A percentile compares a stretch with the other conserved stretches of the same genome.
Evolutionary conservation across 768 basidiomycete species (phyloP).

Genomic region (Jaapia argillacea): DNA sequence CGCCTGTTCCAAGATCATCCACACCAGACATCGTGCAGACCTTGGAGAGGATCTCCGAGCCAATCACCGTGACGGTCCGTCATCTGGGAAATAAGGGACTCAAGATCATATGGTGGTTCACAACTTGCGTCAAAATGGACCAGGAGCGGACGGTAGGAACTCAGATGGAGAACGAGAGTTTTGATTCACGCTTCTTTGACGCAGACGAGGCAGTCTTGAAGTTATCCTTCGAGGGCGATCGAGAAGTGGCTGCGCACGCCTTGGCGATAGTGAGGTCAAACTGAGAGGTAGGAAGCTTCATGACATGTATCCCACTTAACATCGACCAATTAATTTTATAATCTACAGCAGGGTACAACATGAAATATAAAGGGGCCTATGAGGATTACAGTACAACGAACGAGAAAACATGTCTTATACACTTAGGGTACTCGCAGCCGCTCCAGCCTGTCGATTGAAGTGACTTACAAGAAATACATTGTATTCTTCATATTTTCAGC

Average conservation of each 20-base stretch:
- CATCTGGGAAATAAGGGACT: constrained; percentile 17
- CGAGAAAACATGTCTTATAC: too few relatives aligned
- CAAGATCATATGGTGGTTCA: constrained; percentile 46
- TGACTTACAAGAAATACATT: too few relatives aligned
- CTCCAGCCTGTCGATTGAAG: too few relatives aligned
- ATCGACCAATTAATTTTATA: too few relatives aligned
- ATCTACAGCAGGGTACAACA: too few relatives aligned
- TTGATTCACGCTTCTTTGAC: constrained; percentile 6
- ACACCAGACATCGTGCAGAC: not conserved
- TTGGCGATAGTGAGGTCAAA: constrained; percentile 3
- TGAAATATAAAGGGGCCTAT: too few relatives aligned
- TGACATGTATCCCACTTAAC: too few relatives aligned
- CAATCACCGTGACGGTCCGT: constrained; percentile 25
- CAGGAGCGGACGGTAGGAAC: constrained; percentile 13
- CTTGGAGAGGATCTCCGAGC: constrained; percentile 14
- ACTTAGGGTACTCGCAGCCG: too few relatives aligned
- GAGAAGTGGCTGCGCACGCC: constrained; percentile 6
- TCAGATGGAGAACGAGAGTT: constrained; percentile 15
- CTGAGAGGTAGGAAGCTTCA: too few relatives aligned
- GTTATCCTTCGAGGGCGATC: constrained; percentile 6
- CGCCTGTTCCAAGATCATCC: constrained; percentile 29
- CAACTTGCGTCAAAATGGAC: constrained; percentile 23
- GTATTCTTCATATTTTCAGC: too few relatives aligned
- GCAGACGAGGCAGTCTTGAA: constrained; percentile 3
- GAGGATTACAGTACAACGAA: too few relatives aligned